These are phyloP conservation scores for Rhizopogon roseolus DNA, from an alignment of 768 basidiomycete species.

Conservation along the genomic window DNA sequence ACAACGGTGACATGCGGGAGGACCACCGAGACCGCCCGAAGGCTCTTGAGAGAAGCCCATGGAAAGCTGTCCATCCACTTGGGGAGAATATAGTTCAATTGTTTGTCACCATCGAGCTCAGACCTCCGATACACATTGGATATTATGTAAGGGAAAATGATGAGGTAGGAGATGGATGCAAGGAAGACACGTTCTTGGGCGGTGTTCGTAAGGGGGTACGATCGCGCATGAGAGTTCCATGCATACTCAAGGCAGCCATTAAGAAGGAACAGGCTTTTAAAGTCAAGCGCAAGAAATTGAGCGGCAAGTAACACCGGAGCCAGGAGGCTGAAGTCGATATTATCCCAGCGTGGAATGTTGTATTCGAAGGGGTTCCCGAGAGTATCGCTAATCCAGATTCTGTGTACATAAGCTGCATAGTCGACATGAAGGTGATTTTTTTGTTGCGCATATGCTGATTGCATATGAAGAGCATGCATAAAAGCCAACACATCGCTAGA, in stretches of 20 bases:
- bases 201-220: conserved; percentile 29
- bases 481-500: conserved; percentile 13
- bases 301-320: conserved; percentile 3
- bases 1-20: background rate
- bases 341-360: too few species aligned
- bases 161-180: conserved; percentile 30
- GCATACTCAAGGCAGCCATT: conserved; percentile 23
- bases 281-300: conserved; percentile 24
- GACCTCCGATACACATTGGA: background rate
- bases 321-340: conserved; percentile 13
- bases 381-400: conserved; percentile 30
- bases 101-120: background rate
- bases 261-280: conserved; percentile 27
- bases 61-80: conserved; percentile 16
- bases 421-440: conserved; percentile 27
- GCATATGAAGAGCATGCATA: conserved; percentile 26
- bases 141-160: conserved; percentile 14
- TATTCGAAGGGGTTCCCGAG: too few species aligned
- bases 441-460: conserved; percentile 7
- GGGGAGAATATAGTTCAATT: background rate
- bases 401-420: conserved; percentile 26
- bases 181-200: conserved; percentile 29
- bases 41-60: conserved; percentile 24
- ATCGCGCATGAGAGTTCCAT: conserved; percentile 10
- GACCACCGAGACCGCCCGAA: conserved; percentile 5